phyloP scores from a whole-genome alignment of 2,329 filamentous ascomycete genomes.

The Phialocephala sp. region DNA sequence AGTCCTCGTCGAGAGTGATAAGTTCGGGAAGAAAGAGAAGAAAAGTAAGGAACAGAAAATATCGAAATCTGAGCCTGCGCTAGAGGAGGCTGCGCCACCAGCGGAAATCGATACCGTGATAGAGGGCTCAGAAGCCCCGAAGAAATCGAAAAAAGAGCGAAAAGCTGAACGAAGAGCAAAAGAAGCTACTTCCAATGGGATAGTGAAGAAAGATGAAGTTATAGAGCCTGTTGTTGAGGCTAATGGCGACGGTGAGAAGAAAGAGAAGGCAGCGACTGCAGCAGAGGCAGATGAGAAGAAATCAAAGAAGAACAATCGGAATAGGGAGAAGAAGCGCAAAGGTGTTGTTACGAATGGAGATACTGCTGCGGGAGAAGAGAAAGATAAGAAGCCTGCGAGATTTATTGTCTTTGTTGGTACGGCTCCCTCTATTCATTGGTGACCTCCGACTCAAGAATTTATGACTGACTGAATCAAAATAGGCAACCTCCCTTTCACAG shows the following conservation, averaged over 20 bases:
- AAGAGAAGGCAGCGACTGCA: constrained; percentile 16
- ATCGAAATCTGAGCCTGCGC: neutral
- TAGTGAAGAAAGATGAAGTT: neutral
- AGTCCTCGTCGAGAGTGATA: neutral
- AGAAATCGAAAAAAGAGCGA: constrained; percentile 46
- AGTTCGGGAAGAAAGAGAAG: constrained; percentile 25
- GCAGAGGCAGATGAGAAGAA: constrained; percentile 36
- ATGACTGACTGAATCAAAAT: constrained; percentile 36
- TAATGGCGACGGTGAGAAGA: constrained; percentile 14
- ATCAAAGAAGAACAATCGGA: constrained; percentile 46
- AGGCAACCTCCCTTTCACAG: constrained; percentile 89
- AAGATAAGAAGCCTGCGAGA: constrained; percentile 48
- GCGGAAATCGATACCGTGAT: constrained; percentile 23
- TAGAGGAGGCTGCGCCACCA: neutral
- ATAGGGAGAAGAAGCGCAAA: constrained; percentile 43
- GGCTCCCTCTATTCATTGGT: constrained; percentile 32
- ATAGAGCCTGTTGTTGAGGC: constrained; percentile 3
- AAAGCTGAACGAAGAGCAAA: constrained; percentile 44
- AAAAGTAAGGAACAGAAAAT: constrained; percentile 21
- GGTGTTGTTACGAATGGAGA: constrained; percentile 27
- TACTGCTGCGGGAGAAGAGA: constrained; percentile 20
- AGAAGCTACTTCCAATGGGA: constrained; percentile 38
- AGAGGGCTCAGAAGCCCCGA: constrained; percentile 31
- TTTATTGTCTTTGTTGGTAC: constrained; percentile 81
- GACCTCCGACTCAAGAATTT: neutral